These are phyloP conservation scores for Cladorrhinum sp. DNA, from an alignment of 2,329 filamentous ascomycete species.

Conservation along the genomic window DNA sequence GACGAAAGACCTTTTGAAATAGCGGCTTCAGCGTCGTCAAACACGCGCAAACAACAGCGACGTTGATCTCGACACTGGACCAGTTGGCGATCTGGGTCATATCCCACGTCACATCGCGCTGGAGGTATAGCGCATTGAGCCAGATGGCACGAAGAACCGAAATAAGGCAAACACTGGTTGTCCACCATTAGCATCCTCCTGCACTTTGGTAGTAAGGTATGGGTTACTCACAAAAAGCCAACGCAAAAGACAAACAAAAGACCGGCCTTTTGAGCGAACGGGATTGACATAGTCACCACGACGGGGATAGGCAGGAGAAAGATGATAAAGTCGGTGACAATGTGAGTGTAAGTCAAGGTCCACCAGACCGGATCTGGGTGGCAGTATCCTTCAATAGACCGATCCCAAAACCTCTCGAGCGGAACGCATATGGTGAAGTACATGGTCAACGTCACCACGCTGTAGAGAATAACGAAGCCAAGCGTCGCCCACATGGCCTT, in stretches of 20 bases:
- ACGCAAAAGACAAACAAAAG: slow-evolving; percentile 12
- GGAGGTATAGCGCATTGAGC: no score
- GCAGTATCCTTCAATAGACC: slow-evolving; percentile 7
- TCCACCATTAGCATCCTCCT: no score
- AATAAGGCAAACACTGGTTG: no score
- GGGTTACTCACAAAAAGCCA: slow-evolving; percentile 21
- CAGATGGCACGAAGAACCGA: no score
- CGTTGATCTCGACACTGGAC: no score
- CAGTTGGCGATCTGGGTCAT: no score
- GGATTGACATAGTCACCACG: slow-evolving; percentile 12
- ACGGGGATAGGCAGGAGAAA: slow-evolving; percentile 17
- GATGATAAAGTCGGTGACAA: slow-evolving; percentile 18
- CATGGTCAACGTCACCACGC: slow-evolving; percentile 18
- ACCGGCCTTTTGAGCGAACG: slow-evolving; percentile 1
- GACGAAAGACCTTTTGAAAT: no score
- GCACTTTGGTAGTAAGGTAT: no score
- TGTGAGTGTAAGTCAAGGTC: slow-evolving; percentile 24
- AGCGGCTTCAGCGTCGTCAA: no score
- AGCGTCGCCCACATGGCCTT: slow-evolving; percentile 20
- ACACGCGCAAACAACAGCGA: no score
- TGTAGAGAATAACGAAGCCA: slow-evolving; percentile 21
- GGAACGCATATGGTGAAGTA: slow-evolving; percentile 27
- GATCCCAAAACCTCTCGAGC: slow-evolving; percentile 21
- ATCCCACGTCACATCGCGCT: no score
- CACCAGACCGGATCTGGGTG: slow-evolving; percentile 16